Percentiles rank a stretch among this genome's conserved stretches.
Evolutionary conservation across 768 basidiomycete genomes (phyloP).

Genomic region (Lactarius tabidus): DNA sequence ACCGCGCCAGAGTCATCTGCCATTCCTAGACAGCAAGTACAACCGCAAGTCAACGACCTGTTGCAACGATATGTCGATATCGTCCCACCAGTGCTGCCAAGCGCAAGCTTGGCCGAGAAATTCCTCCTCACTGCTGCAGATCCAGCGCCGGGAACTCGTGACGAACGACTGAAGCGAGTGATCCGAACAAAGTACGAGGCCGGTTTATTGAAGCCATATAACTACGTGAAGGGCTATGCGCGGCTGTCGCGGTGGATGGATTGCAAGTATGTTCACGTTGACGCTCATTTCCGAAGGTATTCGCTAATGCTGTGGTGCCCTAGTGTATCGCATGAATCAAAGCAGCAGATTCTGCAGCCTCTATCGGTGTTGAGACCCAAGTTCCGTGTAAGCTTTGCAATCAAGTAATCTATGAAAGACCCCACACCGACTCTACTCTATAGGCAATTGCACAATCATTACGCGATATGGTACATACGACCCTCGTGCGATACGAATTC

Average conservation of each 20-base stretch:
- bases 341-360: slow-evolving; percentile 88
- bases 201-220: slow-evolving; percentile 89
- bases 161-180: slow-evolving; percentile 85
- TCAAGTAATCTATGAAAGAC: slow-evolving; percentile 8
- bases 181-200: slow-evolving; percentile 97
- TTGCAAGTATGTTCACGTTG: slow-evolving; percentile 55
- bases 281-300: slow-evolving; percentile 18
- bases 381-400: slow-evolving; percentile 55
- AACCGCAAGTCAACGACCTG: slow-evolving; percentile 19
- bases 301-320: slow-evolving; percentile 2
- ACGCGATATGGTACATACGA: slow-evolving; percentile 60
- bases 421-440: slow-evolving; percentile 2
- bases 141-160: slow-evolving; percentile 85
- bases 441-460: slow-evolving; percentile 82
- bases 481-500: slow-evolving; percentile 1
- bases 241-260: slow-evolving; percentile 94
- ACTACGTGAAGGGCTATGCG: slow-evolving; percentile 95
- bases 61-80: slow-evolving; percentile 37
- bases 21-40: slow-evolving; percentile 24
- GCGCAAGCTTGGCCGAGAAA: slow-evolving; percentile 77
- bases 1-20: slow-evolving; percentile 25
- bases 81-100: slow-evolving; percentile 54
- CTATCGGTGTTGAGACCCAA: slow-evolving; percentile 81
- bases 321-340: slow-evolving; percentile 86
- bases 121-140: slow-evolving; percentile 94